A percentile compares a stretch with the other conserved stretches of the same genome.
Conservation (phyloP, 768 basidiomycete genomes). For the Epithele typhae region DNA sequence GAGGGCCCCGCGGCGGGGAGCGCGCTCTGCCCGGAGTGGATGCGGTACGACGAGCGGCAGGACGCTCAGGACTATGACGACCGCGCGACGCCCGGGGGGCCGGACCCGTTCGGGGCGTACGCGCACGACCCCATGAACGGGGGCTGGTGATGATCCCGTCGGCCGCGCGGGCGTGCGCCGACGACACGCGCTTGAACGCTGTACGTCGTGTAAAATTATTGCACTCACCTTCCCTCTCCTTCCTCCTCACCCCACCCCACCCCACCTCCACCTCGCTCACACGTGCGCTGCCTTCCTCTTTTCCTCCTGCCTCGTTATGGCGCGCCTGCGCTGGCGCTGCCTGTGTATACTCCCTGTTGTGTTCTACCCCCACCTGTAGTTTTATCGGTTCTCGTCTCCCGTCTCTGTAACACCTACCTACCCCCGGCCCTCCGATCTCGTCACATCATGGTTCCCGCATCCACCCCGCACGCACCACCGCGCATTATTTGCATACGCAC, state of each 20-base stretch:
- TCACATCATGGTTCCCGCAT: conserved; percentile 10
- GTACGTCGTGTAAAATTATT: conserved; percentile 17
- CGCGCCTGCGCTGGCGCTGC: background rate
- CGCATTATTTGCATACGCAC: conserved; percentile 17
- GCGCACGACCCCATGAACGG: conserved; percentile 33
- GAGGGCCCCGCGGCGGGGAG: conserved; percentile 1
- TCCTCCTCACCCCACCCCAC: background rate
- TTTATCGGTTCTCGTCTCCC: conserved; percentile 8
- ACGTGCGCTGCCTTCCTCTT: background rate
- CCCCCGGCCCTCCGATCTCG: background rate
- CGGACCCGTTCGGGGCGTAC: conserved; percentile 33
- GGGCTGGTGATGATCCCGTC: conserved; percentile 28
- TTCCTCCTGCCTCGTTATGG: background rate
- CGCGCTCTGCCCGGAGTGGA: conserved; percentile 3
- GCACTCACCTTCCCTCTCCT: background rate
- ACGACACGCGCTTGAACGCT: conserved; percentile 20
- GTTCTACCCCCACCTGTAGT: conserved; percentile 10
- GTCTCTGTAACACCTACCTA: conserved; percentile 9
- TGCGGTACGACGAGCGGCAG: conserved; percentile 12
- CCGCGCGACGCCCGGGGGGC: conserved; percentile 23
- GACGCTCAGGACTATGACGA: conserved; percentile 27
- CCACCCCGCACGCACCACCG: conserved; percentile 9
- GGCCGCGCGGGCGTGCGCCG: conserved; percentile 30
- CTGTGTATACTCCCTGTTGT: conserved; percentile 3
- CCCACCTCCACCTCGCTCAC: background rate